A percentile compares a stretch with the other conserved stretches of the same genome.
Evolutionary conservation across 1,139 yeast species (phyloP).

Genomic region (Blastobotrys persicus): DNA sequence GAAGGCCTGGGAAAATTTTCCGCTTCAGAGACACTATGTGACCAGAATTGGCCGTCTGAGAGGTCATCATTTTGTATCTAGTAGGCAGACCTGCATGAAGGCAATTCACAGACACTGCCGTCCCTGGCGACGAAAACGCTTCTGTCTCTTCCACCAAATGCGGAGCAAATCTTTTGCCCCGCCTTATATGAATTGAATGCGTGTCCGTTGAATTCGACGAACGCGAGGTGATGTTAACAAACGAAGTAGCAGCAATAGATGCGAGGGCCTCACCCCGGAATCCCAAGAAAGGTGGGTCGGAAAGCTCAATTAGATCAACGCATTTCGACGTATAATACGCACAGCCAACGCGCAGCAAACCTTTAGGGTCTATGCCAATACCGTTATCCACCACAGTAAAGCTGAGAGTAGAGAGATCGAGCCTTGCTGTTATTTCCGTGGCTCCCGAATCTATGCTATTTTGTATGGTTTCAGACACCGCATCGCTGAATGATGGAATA

Average conservation of each 20-base stretch:
- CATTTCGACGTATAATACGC: conserved; percentile 52
- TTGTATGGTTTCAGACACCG: conserved; percentile 30
- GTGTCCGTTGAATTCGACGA: not conserved
- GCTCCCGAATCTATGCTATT: conserved; percentile 53
- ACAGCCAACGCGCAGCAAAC: conserved; percentile 41
- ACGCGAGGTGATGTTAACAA: conserved; percentile 32
- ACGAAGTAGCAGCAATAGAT: conserved; percentile 25
- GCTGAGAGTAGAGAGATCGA: conserved; percentile 43
- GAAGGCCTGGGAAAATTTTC: conserved; percentile 3
- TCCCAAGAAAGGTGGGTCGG: conserved; percentile 35
- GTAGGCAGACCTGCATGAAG: conserved; percentile 2
- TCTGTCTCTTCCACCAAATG: not conserved
- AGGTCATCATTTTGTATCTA: not conserved
- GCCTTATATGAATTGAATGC: not conserved
- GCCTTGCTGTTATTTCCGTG: conserved; percentile 38
- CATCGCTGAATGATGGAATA: conserved; percentile 20
- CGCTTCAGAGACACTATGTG: conserved; percentile 5
- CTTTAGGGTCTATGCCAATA: conserved; percentile 51
- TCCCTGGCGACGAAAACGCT: not conserved
- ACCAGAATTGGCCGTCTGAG: not conserved
- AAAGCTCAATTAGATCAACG: conserved; percentile 31
- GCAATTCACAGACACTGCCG: not conserved
- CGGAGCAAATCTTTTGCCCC: not conserved
- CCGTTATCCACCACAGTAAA: conserved; percentile 55
- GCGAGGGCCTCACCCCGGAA: conserved; percentile 36